phyloP scores from a whole-genome alignment of 768 basidiomycete genomes.

The Gymnopilus dilepis region DNA sequence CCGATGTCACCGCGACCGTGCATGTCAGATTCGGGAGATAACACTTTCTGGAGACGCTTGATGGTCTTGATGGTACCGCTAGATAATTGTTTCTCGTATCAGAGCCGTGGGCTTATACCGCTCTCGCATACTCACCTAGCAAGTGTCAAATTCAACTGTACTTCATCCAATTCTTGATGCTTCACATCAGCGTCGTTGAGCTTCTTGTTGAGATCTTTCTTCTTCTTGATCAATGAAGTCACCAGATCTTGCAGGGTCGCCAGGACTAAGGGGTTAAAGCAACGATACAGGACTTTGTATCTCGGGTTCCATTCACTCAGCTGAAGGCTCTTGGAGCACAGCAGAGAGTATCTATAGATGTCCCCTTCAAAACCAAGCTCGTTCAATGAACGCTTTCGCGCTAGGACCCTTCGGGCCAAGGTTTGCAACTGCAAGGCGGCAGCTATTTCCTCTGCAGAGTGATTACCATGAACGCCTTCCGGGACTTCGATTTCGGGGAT shows the following conservation, averaged over 20 bases:
- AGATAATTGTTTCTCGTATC: neutral
- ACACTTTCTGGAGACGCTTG: neutral
- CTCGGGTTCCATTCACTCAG: neutral
- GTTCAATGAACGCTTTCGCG: neutral
- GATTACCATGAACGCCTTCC: slow-evolving; percentile 14
- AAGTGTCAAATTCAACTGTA: neutral
- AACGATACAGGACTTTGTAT: neutral
- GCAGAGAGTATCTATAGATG: neutral
- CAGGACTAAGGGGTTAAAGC: slow-evolving; percentile 7
- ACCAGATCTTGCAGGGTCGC: neutral
- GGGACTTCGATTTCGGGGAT: slow-evolving; percentile 19
- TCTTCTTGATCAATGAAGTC: neutral
- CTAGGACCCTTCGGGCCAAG: neutral
- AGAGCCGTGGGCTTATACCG: neutral
- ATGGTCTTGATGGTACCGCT: slow-evolving; percentile 2
- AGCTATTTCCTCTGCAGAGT: slow-evolving; percentile 15
- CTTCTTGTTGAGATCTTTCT: neutral
- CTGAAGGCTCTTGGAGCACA: neutral
- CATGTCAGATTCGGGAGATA: neutral
- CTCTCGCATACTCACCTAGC: neutral
- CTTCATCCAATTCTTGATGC: slow-evolving; percentile 5
- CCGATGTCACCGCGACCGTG: neutral
- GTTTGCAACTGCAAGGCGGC: slow-evolving; percentile 15
- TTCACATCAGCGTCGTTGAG: neutral
- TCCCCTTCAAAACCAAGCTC: slow-evolving; percentile 2